Percentiles rank a stretch among this genome's conserved stretches.
Conservation (phyloP, 345 rosid genomes). For the Lepidium aucheri region DNA sequence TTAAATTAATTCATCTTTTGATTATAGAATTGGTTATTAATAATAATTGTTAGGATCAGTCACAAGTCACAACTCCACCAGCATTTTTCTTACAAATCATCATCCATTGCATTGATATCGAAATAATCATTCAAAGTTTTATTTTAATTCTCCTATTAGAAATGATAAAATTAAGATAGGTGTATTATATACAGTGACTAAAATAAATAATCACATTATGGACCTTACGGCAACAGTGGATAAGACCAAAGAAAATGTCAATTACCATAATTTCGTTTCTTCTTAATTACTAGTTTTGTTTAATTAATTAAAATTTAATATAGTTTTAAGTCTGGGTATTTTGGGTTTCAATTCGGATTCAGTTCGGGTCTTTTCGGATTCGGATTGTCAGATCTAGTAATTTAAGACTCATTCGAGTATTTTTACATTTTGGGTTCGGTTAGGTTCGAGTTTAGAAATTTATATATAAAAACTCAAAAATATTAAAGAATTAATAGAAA, state of each 20-base stretch:
- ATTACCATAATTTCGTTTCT: background rate
- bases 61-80: background rate
- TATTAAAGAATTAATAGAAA: too few species aligned
- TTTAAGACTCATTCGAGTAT: too few species aligned
- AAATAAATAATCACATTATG: too few species aligned
- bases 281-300: background rate
- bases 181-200: background rate
- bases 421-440: too few species aligned
- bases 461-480: too few species aligned
- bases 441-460: too few species aligned
- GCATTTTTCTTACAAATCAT: background rate
- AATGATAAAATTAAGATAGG: background rate
- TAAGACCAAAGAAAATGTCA: background rate
- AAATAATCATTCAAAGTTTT: background rate
- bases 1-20: background rate
- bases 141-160: background rate
- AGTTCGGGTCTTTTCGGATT: too few species aligned
- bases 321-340: too few species aligned
- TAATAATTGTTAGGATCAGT: background rate
- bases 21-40: background rate
- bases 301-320: too few species aligned
- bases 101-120: background rate
- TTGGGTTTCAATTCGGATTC: too few species aligned
- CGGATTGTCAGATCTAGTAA: too few species aligned
- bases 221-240: background rate